phyloP scores from a whole-genome alignment of 805 yeast genomes.

The Metschnikowia lochheadii region DNA sequence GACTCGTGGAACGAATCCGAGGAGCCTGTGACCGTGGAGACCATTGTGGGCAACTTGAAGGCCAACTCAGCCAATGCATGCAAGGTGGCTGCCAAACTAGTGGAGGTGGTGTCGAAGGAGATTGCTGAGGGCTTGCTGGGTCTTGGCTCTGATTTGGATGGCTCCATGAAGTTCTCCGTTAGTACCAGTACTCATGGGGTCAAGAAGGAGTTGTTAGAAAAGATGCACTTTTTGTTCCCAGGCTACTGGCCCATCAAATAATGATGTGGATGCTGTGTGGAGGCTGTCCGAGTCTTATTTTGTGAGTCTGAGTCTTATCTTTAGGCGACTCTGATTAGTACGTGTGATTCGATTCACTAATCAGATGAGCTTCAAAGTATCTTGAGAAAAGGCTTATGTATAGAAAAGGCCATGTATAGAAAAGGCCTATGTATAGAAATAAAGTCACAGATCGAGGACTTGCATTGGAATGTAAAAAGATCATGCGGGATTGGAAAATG shows the following conservation, averaged over 20 bases:
- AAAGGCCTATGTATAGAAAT: background rate
- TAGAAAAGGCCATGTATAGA: too few relatives aligned
- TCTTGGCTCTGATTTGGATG: constrained; percentile 67
- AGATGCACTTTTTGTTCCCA: constrained; percentile 85
- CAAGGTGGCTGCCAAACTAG: constrained; percentile 62
- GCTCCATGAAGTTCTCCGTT: constrained; percentile 76
- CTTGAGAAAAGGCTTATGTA: too few relatives aligned
- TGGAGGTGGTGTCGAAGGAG: constrained; percentile 62
- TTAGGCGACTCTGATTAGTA: too few relatives aligned
- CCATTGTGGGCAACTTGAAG: constrained; percentile 84
- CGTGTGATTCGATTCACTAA: too few relatives aligned
- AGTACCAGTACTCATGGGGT: constrained; percentile 74
- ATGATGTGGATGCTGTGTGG: background rate
- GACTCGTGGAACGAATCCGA: constrained; percentile 97
- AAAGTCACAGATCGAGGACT: background rate
- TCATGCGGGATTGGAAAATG: background rate
- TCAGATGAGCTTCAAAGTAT: too few relatives aligned
- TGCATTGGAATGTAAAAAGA: background rate
- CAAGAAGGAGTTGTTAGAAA: constrained; percentile 65
- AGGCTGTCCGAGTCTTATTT: too few relatives aligned
- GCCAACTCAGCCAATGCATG: constrained; percentile 89
- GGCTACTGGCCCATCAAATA: constrained; percentile 68
- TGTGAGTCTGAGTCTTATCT: too few relatives aligned
- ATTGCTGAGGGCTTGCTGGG: constrained; percentile 46
- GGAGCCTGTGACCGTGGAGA: constrained; percentile 97